These are phyloP conservation scores for Symbiodinium natans DNA, from an alignment of 73 alveolate species.

Conservation along the genomic window DNA sequence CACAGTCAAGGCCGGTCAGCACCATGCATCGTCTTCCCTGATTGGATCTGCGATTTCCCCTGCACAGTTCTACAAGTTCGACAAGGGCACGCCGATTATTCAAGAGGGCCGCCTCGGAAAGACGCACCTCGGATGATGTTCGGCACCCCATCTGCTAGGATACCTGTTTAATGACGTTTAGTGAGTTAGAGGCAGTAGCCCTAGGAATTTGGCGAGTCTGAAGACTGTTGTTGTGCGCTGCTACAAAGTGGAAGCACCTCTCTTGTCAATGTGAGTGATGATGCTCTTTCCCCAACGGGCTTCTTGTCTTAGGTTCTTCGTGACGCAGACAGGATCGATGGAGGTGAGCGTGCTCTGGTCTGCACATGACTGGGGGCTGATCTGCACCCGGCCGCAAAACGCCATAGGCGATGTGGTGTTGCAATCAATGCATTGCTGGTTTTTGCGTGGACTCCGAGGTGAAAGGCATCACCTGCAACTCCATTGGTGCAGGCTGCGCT, in stretches of 20 bases:
- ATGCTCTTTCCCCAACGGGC: too few species aligned
- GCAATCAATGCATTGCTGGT: too few species aligned
- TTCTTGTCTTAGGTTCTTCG: slow-evolving; percentile 45
- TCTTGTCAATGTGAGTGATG: too few species aligned
- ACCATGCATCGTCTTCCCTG: background rate
- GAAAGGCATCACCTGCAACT: slow-evolving; percentile 69
- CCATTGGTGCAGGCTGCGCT: slow-evolving; percentile 90
- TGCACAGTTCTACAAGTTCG: slow-evolving; percentile 58
- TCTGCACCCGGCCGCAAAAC: background rate
- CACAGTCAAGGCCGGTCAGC: slow-evolving; percentile 41
- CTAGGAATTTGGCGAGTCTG: too few species aligned
- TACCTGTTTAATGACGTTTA: background rate
- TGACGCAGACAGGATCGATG: slow-evolving; percentile 91
- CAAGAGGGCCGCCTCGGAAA: slow-evolving; percentile 78
- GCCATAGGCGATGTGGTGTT: background rate
- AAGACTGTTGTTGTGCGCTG: too few species aligned
- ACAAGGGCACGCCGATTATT: slow-evolving; percentile 91
- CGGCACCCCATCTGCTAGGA: background rate
- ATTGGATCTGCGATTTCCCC: background rate
- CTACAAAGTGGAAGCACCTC: too few species aligned
- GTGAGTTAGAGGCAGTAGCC: too few species aligned
- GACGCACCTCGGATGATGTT: slow-evolving; percentile 36
- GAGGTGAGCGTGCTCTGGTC: slow-evolving; percentile 43
- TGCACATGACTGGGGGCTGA: background rate
- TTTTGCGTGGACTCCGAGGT: slow-evolving; percentile 18